Conservation (phyloP, 2,329 filamentous ascomycete genomes). For the Trichophyton benhamiae region DNA sequence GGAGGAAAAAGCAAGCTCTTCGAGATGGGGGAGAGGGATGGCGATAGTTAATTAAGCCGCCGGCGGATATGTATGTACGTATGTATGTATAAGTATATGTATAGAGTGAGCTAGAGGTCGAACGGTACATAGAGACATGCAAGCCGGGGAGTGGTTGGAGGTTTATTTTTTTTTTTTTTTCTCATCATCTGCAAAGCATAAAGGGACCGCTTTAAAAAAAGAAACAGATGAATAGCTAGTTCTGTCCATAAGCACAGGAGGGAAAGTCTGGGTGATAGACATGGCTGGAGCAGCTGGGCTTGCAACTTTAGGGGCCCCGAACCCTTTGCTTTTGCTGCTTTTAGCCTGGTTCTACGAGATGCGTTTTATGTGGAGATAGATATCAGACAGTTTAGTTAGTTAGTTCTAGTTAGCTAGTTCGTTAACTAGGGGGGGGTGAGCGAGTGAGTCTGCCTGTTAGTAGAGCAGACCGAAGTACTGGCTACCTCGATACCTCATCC, state of each 20-base stretch:
- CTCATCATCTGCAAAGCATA: conserved; percentile 4
- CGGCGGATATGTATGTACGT: conserved; percentile 1
- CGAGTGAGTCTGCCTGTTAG: neutral
- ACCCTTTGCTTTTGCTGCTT: neutral
- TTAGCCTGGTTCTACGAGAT: conserved; percentile 1
- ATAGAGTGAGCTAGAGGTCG: neutral
- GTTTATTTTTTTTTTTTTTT: conserved; percentile 5
- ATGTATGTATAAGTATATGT: neutral
- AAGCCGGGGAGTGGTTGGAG: neutral
- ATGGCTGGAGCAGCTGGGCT: neutral
- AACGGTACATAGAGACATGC: neutral
- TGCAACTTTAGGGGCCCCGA: neutral
- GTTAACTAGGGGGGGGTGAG: no score
- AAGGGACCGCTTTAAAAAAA: neutral
- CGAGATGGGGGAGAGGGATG: neutral
- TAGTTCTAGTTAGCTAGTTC: no score
- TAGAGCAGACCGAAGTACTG: neutral
- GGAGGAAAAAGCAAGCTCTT: no score
- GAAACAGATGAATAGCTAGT: neutral
- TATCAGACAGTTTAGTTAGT: neutral
- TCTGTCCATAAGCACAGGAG: neutral
- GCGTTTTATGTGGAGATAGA: neutral
- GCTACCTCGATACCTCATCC: neutral
- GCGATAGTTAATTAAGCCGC: conserved; percentile 4
- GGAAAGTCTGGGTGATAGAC: neutral